Evolutionary conservation across 345 rosid species (phyloP).

Genomic region (Eucalyptus erythrocorys): DNA sequence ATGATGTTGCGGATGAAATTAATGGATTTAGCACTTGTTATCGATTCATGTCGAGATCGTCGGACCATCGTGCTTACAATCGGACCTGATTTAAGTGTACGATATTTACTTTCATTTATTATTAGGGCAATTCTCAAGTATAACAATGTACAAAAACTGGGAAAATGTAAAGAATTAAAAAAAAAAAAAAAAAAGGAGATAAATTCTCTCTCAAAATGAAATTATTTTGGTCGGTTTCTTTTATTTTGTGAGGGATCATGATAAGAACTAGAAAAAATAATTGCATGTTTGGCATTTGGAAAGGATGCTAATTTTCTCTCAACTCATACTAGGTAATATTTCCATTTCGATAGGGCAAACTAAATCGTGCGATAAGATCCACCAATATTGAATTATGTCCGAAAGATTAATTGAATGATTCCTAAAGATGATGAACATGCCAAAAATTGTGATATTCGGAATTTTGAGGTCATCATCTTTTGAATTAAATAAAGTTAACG

Average conservation of each 20-base stretch:
- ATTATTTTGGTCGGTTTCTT: too few species aligned
- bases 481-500: neutral
- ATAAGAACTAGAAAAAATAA: neutral
- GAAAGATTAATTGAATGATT: neutral
- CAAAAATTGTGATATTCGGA: neutral
- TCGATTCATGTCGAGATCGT: neutral
- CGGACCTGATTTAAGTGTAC: neutral
- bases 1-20: neutral
- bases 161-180: neutral
- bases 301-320: neutral
- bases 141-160: neutral
- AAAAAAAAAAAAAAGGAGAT: neutral
- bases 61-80: neutral
- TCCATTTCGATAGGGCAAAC: accelerated
- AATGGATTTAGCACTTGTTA: neutral
- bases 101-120: too few species aligned
- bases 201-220: neutral
- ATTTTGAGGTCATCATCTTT: neutral
- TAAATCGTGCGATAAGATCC: accelerated
- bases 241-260: neutral
- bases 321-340: accelerated
- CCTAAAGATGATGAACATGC: neutral
- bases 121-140: neutral
- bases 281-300: neutral
- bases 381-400: neutral